Conservation (phyloP, 2,329 filamentous ascomycete genomes). For the Alternaria arborescens region DNA sequence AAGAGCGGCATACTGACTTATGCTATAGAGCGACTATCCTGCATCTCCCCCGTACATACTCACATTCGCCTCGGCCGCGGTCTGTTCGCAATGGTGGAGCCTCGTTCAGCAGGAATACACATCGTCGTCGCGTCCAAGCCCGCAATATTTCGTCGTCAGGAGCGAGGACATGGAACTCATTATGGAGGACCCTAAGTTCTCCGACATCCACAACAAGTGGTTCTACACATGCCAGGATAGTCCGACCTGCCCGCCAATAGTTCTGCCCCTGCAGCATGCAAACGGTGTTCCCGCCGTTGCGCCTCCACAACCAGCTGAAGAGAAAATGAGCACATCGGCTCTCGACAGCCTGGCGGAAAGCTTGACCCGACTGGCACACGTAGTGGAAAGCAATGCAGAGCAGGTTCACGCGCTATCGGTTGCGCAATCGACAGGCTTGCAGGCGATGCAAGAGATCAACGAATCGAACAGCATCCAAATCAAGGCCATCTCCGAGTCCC, state of each 20-base stretch:
- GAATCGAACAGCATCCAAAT: constrained; percentile 47
- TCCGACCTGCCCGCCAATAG: constrained; percentile 26
- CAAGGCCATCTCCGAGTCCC: constrained; percentile 43
- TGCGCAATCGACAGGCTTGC: constrained; percentile 45
- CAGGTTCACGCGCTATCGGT: constrained; percentile 47
- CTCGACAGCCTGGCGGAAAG: constrained; percentile 35
- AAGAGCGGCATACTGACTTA: constrained; percentile 18
- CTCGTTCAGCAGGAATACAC: constrained; percentile 45
- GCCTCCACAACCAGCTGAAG: constrained; percentile 9
- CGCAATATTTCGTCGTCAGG: constrained; percentile 47
- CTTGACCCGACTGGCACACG: constrained; percentile 35
- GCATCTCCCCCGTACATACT: constrained; percentile 46
- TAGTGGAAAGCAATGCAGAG: constrained; percentile 42
- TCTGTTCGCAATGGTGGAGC: constrained; percentile 46
- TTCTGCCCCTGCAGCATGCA: constrained; percentile 44
- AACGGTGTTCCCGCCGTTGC: constrained; percentile 32
- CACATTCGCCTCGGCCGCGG: constrained; percentile 43
- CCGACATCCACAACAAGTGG: constrained; percentile 44
- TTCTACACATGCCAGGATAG: constrained; percentile 43
- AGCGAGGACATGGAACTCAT: constrained; percentile 48
- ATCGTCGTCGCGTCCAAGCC: constrained; percentile 39
- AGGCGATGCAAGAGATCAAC: constrained; percentile 50
- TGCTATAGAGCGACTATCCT: constrained; percentile 39
- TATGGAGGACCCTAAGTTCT: constrained; percentile 41
- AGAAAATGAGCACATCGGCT: constrained; percentile 24